Percentiles rank a stretch among this genome's conserved stretches.
These are phyloP conservation scores for Arctostaphylos glauca DNA, from an alignment of 148 eudicot genomes.

Conservation along the genomic window DNA sequence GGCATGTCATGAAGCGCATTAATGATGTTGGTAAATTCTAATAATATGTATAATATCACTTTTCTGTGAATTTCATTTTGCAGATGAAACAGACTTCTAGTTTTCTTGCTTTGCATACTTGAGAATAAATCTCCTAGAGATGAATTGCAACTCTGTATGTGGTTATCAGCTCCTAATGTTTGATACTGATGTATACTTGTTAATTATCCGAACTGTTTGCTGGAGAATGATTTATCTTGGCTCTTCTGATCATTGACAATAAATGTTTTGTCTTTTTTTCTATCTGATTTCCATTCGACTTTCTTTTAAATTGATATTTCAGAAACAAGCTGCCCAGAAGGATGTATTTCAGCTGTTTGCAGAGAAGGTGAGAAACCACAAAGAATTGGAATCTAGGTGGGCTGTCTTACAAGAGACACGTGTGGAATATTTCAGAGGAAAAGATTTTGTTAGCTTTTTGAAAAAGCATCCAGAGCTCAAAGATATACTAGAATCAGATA, in stretches of 20 bases:
- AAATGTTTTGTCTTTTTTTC: neutral
- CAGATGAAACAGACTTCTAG: neutral
- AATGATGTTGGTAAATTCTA: neutral
- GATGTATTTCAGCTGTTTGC: constrained; percentile 83
- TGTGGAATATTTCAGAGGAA: constrained; percentile 96
- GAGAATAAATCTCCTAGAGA: neutral
- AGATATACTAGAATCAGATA: constrained; percentile 73
- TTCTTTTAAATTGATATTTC: constrained; percentile 21
- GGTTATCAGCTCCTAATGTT: neutral
- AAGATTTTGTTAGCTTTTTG: constrained; percentile 82
- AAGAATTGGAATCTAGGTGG: constrained; percentile 94
- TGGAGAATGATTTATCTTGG: neutral
- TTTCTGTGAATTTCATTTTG: neutral
- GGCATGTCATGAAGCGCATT: neutral
- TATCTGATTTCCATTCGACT: neutral
- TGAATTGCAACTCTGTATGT: neutral
- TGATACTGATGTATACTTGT: constrained; percentile 1
- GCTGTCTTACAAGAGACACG: constrained; percentile 97
- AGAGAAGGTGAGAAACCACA: constrained; percentile 93
- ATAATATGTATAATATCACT: neutral
- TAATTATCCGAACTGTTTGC: constrained; percentile 13
- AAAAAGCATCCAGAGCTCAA: constrained; percentile 80
- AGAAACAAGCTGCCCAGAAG: constrained; percentile 80
- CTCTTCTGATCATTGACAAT: neutral
- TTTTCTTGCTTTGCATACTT: neutral